A percentile compares a stretch with the other conserved stretches of the same genome.
These are phyloP conservation scores for Umbelopsis sp. DNA, from an alignment of 192 early-diverging fungal species.

Conservation along the genomic window DNA sequence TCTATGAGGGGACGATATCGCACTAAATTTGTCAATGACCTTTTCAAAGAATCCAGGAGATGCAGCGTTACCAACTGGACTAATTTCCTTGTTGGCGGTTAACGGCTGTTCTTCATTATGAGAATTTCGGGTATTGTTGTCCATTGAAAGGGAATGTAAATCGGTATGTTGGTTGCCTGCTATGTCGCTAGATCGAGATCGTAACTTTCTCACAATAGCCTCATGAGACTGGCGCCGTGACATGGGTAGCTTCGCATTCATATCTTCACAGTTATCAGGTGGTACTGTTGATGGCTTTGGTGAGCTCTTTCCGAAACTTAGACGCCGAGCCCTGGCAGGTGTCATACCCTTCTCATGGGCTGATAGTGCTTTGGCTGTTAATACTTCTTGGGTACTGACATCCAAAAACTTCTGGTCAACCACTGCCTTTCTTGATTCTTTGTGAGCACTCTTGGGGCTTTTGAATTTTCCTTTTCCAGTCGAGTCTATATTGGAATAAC, in stretches of 20 bases:
- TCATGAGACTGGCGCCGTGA: background rate
- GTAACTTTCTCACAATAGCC: background rate
- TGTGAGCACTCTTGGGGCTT: conserved; percentile 26
- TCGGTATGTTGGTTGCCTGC: background rate
- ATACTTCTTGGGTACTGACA: conserved; percentile 36
- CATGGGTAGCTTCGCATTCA: background rate
- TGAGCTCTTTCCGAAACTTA: background rate
- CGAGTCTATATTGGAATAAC: background rate
- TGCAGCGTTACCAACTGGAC: background rate
- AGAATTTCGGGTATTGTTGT: background rate
- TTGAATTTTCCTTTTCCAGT: conserved; percentile 25
- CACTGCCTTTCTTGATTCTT: conserved; percentile 20
- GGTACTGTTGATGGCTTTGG: background rate
- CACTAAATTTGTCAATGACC: conserved; percentile 11
- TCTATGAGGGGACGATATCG: conserved; percentile 4
- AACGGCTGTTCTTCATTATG: background rate
- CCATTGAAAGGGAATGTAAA: background rate
- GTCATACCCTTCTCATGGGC: conserved; percentile 17
- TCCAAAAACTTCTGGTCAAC: conserved; percentile 33
- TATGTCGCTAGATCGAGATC: background rate
- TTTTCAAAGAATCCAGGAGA: conserved; percentile 2
- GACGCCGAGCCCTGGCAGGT: background rate
- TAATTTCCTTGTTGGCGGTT: background rate
- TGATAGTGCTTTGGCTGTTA: conserved; percentile 29
- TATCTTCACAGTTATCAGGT: background rate